Evolutionary conservation across 331 rosid species (phyloP), one percentile per base, ranked within the genome.

Genomic region (Cydonia oblonga): DNA sequence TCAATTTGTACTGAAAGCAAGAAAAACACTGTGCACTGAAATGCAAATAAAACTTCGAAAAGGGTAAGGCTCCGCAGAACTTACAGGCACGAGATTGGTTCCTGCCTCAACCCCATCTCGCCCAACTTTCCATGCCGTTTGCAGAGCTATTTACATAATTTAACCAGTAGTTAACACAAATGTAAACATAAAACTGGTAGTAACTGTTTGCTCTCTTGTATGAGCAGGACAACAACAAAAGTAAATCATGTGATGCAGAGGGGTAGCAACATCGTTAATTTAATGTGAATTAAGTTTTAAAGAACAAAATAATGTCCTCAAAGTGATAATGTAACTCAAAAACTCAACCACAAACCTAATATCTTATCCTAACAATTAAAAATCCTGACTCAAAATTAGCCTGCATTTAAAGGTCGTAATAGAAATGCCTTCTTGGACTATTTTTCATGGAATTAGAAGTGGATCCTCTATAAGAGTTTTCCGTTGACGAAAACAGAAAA

Each of bases 21-120:
- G 32, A 63, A 60, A 66, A 74, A 68, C 38, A 77, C 67, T 66
- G 22, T 15, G 24, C 52, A 62, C 28, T 24, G 65, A 40, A 51
- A 67, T 64, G 44, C 42, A 8, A 5, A 22, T 53, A 53, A 15
- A 30, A 30, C 28, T 56, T 49, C 6, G 65, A 70, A 66, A 77
- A 44, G 68, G 38, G 23, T n/a, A 66, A 40, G 72, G 18, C n/a
- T 40, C 38, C 40, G 24, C 63, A 60, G 23, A 35, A 89, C 92
- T 82, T 85, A 93, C 97, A 3, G 96, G 97, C 61, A 91, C 87
- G 70, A 93, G 82, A 79, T 78, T 81, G 18, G 95, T 78, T 81
- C 92, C 98, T 2, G 97, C 97, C 73, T 93, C 96, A 69, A 93
- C 72, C 74, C 97, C 98, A 82, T 93, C 97, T 64, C 64, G 84